A percentile compares a stretch with the other conserved stretches of the same genome.
Conservation (phyloP, 179 eudicot species). For the Spergularia azorica region DNA sequence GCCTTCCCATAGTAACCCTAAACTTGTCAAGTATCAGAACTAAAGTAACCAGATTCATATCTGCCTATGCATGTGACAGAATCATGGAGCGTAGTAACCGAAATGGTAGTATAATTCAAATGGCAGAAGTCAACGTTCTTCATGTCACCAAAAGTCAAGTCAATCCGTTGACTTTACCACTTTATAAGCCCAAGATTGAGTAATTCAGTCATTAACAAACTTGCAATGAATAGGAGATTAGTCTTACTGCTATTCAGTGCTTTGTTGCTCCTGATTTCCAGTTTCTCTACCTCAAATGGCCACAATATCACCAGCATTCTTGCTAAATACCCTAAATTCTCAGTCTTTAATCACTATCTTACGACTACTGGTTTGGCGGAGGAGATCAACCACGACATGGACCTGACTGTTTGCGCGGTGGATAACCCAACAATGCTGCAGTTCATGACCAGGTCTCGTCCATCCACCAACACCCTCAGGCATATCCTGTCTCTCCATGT, state of each 20-base stretch:
- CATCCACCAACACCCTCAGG: slow-evolving; percentile 44
- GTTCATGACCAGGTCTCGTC: slow-evolving; percentile 45
- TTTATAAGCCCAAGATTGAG: neutral
- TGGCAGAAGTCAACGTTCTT: slow-evolving; percentile 4
- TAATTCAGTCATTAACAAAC: neutral
- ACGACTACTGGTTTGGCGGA: slow-evolving; percentile 54
- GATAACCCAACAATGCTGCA: slow-evolving; percentile 62
- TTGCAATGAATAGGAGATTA: neutral
- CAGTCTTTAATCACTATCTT: slow-evolving; percentile 65
- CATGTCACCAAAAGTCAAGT: slow-evolving; percentile 13
- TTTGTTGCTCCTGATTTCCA: neutral
- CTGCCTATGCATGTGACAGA: neutral
- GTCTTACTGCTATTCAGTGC: neutral
- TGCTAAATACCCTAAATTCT: slow-evolving; percentile 48
- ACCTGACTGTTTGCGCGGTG: slow-evolving; percentile 62
- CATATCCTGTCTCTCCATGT: slow-evolving; percentile 65
- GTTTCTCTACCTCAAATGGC: slow-evolving; percentile 27
- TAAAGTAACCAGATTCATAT: neutral
- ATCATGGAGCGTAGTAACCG: neutral
- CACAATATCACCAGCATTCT: slow-evolving; percentile 67
- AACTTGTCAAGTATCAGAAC: too few relatives aligned
- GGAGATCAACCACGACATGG: slow-evolving; percentile 50
- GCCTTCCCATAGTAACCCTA: too few relatives aligned
- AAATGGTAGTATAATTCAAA: neutral
- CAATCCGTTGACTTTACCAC: neutral